Base-by-base conservation (phyloP, 176 grass and related monocot genomes). In the Raddia distichophylla region DNA sequence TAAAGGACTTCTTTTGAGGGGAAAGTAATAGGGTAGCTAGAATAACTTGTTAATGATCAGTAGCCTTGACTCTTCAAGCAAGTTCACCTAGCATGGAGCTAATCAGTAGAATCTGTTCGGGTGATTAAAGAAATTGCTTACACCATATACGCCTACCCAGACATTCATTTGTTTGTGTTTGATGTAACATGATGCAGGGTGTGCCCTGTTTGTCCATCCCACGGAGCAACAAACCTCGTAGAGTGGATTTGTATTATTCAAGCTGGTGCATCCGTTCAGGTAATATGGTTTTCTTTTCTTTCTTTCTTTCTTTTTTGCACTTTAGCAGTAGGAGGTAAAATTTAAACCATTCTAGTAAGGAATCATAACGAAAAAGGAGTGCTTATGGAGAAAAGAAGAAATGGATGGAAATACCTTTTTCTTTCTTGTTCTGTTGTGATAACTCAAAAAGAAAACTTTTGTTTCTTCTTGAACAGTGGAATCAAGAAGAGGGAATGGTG, bases 221-320 rank as follows among this genome's bases (percentile, higher is more conserved):
- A 22, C 87, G 84, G 73, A 68, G 69, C 69, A 93, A 69, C 73
- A 93, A 93, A 75, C 94, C 94, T 79, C 80, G 88, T 57, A 90
- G 94, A 85, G 94, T 97, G 58, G 94, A 97, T 87, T 74, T 87
- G 40, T 97, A 93, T 82, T 93, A 93, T 78, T 97, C 94, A 82
- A 93, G 94, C 77, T 97, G 94, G 94, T 97, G 94, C 68, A 97
- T 97, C 61, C 94, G 91, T 82, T 73, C 91, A 79, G 94, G 94
- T 97, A 83, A 84, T 56, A 10, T 15, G 3, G 10, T 69, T 82
- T 15, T 2, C 22, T 74, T 75, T 1, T 27, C 27, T 1, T n/a
- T n/a, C n/a, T n/a, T n/a, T 59, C 19, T 63, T 59, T 63, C 46
- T 16, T 42, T n/a, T 42, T 63, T 69, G 67, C 58, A 62, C 56